Evolutionary conservation across 1,284 basidiomycete genomes (phyloP).

Genomic region (Prillingera fragicola): DNA sequence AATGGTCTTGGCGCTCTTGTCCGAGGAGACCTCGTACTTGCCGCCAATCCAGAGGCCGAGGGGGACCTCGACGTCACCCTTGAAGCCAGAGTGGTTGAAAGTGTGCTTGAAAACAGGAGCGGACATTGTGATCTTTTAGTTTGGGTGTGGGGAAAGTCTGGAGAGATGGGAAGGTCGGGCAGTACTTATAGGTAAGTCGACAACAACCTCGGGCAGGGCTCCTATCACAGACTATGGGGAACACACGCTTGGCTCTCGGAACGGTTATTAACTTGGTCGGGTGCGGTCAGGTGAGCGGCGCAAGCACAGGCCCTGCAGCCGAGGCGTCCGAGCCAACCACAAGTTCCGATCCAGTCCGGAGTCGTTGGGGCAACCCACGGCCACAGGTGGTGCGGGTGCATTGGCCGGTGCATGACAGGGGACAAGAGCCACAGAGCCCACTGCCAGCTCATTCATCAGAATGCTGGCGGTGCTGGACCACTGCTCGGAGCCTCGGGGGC

Average conservation of each 20-base stretch:
- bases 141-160: background rate
- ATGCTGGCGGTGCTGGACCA: no score
- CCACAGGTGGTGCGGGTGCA: no score
- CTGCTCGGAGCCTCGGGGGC: no score
- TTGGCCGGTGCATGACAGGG: no score
- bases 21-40: conserved; percentile 68
- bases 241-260: background rate
- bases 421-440: no score
- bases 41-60: conserved; percentile 79
- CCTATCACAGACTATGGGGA: no score
- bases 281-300: conserved; percentile 3
- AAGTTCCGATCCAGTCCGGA: no score
- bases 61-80: conserved; percentile 62
- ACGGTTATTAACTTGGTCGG: conserved; percentile 9
- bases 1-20: conserved; percentile 48
- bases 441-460: no score
- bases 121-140: conserved; percentile 7
- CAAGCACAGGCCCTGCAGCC: no score
- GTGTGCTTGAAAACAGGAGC: conserved; percentile 53
- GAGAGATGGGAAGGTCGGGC: background rate
- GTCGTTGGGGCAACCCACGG: no score
- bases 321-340: no score
- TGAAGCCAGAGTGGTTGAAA: conserved; percentile 60
- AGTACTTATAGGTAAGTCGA: conserved; percentile 8
- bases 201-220: background rate